phyloP scores from a whole-genome alignment of 208 protist genomes.

The Crithidia fasciculata region DNA sequence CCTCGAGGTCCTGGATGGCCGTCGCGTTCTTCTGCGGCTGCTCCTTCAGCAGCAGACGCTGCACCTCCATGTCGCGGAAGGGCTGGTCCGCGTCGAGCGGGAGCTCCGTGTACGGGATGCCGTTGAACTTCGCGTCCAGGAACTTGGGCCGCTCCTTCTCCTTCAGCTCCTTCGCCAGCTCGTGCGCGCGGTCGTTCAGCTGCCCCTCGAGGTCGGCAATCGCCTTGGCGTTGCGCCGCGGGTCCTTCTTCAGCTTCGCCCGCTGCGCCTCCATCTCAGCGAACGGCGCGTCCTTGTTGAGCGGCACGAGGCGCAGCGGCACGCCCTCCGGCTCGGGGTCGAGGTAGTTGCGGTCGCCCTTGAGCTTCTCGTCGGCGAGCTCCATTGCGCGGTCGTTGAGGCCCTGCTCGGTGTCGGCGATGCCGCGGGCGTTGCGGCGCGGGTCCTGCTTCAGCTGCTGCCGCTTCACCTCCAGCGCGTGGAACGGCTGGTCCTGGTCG shows the following conservation, averaged over 20 bases:
- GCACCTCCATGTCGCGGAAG: constrained; percentile 69
- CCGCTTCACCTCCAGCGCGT: constrained; percentile 56
- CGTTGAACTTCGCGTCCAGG: constrained; percentile 49
- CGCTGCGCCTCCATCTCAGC: constrained; percentile 56
- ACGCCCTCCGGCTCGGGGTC: constrained; percentile 69
- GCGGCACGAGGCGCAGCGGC: constrained; percentile 56
- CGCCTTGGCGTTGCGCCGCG: constrained; percentile 41
- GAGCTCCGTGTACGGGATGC: constrained; percentile 64
- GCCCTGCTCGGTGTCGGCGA: constrained; percentile 56
- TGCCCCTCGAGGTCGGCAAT: constrained; percentile 60
- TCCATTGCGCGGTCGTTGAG: constrained; percentile 69
- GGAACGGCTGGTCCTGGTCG: constrained; percentile 68
- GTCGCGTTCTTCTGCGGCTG: constrained; percentile 49
- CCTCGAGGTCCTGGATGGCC: constrained; percentile 68
- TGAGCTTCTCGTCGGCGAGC: constrained; percentile 53
- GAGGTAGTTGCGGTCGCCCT: constrained; percentile 65
- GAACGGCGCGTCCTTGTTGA: constrained; percentile 58
- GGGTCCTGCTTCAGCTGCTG: constrained; percentile 73
- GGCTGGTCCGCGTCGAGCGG: constrained; percentile 56
- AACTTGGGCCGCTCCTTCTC: constrained; percentile 62
- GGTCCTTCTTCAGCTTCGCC: constrained; percentile 65
- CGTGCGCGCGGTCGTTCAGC: constrained; percentile 65
- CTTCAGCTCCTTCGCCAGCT: constrained; percentile 63
- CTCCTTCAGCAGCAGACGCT: constrained; percentile 58
- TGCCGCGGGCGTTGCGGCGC: constrained; percentile 54